Base-by-base conservation (phyloP, 139 green algal species). In the Tetratostichococcus sp. region DNA sequence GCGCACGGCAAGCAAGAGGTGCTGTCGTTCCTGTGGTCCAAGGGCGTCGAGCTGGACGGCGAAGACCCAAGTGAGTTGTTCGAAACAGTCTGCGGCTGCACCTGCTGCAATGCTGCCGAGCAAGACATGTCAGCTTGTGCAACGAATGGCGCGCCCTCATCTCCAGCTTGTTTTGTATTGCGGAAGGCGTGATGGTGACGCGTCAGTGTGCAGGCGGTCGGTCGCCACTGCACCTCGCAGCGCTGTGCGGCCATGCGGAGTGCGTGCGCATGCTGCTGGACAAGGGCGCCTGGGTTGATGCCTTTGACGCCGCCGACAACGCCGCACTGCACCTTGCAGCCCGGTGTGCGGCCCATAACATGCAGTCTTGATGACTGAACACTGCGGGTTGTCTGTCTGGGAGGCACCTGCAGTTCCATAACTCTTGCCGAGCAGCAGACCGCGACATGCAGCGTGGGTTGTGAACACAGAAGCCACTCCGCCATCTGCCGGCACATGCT, bases 271-370 rank as follows among this genome's bases (percentile, higher is more conserved):
- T 84, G 43, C 78, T 94, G 65, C 65, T 91, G 11, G 59, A 68
- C 62, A 87, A 84, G 65, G 80, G 84, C 25, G 83, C 79, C 5
- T 92, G 87, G 86, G 75, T 87, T 2, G 86, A 91, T 68, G 83
- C 80, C 0, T 76, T 81, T 14, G 87, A 94, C 66, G 73, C 25
- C 16, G 30, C 50, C 1, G 90, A 91, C 50, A 77, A 89, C 62
- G 87, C 84, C 14, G 78, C 86, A 8, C 81, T 94, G 28, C 90
- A 95, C 79, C 69, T 91, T 21, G 89, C 89, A 16, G 84, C 86
- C 30, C 70, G 79, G 77, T 82, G 31, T 50, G 39, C 39, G 39
- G 39, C 39, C 8, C 39, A 50, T 14, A 8, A 14, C 39, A 50
- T 14, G 8, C 8, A 8, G 39, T 50, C 39, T 50, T 8, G 8